A percentile compares a stretch with the other conserved stretches of the same genome.
phyloP scores from a whole-genome alignment of 2,329 filamentous ascomycete genomes.

The Cyclaneusma minus region DNA sequence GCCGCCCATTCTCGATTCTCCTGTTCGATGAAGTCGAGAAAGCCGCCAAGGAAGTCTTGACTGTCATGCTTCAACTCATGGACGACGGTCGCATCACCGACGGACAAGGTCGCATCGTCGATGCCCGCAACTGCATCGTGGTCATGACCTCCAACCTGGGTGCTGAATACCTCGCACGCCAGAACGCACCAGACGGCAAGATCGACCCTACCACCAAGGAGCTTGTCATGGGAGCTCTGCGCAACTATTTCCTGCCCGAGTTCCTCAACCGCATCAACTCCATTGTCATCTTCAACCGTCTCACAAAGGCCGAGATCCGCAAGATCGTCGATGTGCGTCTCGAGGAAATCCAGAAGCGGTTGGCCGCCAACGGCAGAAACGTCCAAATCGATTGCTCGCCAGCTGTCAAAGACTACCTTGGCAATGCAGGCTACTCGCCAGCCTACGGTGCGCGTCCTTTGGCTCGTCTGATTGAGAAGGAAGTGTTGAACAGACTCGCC shows the following conservation, averaged over 20 bases:
- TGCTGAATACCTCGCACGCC: constrained; percentile 79
- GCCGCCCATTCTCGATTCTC: constrained; percentile 92
- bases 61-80: constrained; percentile 97
- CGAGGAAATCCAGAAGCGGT: constrained; percentile 75
- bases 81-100: constrained; percentile 98
- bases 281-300: constrained; percentile 95
- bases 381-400: constrained; percentile 69
- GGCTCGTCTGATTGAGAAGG: constrained; percentile 83
- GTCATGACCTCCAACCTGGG: constrained; percentile 98
- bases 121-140: constrained; percentile 95
- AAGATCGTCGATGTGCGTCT: constrained; percentile 90
- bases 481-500: constrained; percentile 85
- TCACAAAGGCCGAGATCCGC: constrained; percentile 78
- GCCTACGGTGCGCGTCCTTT: constrained; percentile 88
- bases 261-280: constrained; percentile 97
- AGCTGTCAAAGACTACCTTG: constrained; percentile 86
- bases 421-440: constrained; percentile 81
- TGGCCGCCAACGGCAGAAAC: constrained; percentile 72
- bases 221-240: constrained; percentile 77
- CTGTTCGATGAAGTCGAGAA: constrained; percentile 98
- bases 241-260: constrained; percentile 94
- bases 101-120: constrained; percentile 85
- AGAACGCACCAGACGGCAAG: constrained; percentile 60
- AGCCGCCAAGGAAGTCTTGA: constrained; percentile 92
- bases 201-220: constrained; percentile 79